phyloP scores from a whole-genome alignment of 2,329 filamentous ascomycete genomes.

The Fusarium sp. region DNA sequence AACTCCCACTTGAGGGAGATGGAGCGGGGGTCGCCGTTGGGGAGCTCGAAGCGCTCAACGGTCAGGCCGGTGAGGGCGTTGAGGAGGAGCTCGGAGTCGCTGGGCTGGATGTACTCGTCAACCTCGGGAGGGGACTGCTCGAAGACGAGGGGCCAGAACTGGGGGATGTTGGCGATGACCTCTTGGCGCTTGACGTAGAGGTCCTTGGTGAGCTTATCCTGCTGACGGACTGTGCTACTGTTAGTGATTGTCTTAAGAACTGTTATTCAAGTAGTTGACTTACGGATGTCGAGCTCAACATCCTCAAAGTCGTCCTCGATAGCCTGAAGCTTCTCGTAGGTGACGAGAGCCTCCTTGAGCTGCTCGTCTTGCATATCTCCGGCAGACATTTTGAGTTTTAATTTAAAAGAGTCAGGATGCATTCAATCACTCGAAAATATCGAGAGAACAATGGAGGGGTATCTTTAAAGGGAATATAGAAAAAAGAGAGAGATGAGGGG shows the following conservation, averaged over 20 bases:
- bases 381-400: conserved; percentile 52
- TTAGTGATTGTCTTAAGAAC: conserved; percentile 21
- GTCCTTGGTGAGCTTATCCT: conserved; percentile 74
- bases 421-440: conserved; percentile 30
- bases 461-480: conserved; percentile 10
- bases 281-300: conserved; percentile 85
- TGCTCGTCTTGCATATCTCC: conserved; percentile 53
- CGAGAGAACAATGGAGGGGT: conserved; percentile 28
- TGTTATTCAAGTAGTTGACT: conserved; percentile 51
- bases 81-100: conserved; percentile 80
- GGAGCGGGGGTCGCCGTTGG: conserved; percentile 82
- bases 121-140: conserved; percentile 88
- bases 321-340: conserved; percentile 81
- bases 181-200: conserved; percentile 83
- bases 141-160: conserved; percentile 96
- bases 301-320: conserved; percentile 88
- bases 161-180: conserved; percentile 77
- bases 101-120: conserved; percentile 87
- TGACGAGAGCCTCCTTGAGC: conserved; percentile 57
- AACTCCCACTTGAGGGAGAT: conserved; percentile 84
- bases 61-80: conserved; percentile 75
- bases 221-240: conserved; percentile 73
- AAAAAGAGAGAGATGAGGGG: conserved; percentile 4
- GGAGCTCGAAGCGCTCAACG: conserved; percentile 85
- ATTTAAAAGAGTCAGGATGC: conserved; percentile 20